phyloP scores from a whole-genome alignment of 2,329 filamentous ascomycete genomes.

The Cladobotryum mycophilum region DNA sequence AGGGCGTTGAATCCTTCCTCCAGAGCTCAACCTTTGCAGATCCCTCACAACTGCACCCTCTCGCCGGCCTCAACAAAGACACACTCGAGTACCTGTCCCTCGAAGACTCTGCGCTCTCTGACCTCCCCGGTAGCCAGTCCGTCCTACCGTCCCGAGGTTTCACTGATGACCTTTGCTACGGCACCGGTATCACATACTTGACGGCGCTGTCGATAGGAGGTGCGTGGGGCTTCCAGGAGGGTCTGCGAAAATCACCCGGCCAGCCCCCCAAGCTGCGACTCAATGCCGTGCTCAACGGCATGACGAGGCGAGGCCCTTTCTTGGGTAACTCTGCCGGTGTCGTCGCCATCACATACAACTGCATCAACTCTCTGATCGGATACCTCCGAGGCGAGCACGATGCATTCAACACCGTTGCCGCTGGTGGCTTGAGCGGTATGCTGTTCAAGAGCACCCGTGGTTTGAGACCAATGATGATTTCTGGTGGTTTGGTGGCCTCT shows the following conservation, averaged over 20 bases:
- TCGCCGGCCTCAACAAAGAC: constrained; percentile 88
- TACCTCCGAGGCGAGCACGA: constrained; percentile 81
- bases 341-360: constrained; percentile 93
- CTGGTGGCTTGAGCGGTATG: constrained; percentile 83
- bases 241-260: constrained; percentile 68
- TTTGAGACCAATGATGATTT: constrained; percentile 87
- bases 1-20: constrained; percentile 84
- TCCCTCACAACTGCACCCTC: constrained; percentile 81
- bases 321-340: constrained; percentile 94
- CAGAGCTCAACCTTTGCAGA: constrained; percentile 72
- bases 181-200: constrained; percentile 90
- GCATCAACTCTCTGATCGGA: constrained; percentile 78
- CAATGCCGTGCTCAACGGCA: constrained; percentile 90
- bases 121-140: constrained; percentile 78
- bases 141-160: constrained; percentile 92
- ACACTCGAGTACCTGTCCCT: constrained; percentile 91
- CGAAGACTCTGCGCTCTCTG: constrained; percentile 83
- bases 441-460: constrained; percentile 95
- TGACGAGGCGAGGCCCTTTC: constrained; percentile 89
- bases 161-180: constrained; percentile 97
- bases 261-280: constrained; percentile 84
- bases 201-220: constrained; percentile 81
- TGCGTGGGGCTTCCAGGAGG: constrained; percentile 87
- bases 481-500: constrained; percentile 78
- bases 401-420: constrained; percentile 77